Evolutionary conservation across 2,329 filamentous ascomycete species (phyloP).

Genomic region (Talaromyces amestolkiae): DNA sequence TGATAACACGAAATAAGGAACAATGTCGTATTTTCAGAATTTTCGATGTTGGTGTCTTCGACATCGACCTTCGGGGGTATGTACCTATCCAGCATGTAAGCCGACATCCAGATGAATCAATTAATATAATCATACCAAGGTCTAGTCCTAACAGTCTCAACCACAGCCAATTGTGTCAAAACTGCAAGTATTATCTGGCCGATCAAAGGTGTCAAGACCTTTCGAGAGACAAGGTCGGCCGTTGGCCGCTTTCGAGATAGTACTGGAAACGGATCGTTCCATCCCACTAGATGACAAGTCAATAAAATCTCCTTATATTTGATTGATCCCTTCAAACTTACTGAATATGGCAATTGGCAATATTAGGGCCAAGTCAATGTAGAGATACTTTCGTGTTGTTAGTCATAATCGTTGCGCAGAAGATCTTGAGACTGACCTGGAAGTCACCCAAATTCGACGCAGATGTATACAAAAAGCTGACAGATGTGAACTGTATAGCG

Average conservation of each 20-base stretch:
- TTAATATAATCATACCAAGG: slow-evolving; percentile 59
- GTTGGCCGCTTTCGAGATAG: slow-evolving; percentile 85
- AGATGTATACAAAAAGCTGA: slow-evolving; percentile 92
- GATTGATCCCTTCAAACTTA: slow-evolving; percentile 39
- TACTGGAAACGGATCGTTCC: slow-evolving; percentile 78
- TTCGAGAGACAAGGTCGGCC: slow-evolving; percentile 85
- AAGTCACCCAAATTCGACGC: slow-evolving; percentile 96
- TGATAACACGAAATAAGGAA: slow-evolving; percentile 92
- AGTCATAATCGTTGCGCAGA: slow-evolving; percentile 6
- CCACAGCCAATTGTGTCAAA: slow-evolving; percentile 70
- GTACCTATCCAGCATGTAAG: slow-evolving; percentile 54
- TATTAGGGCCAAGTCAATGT: slow-evolving; percentile 89
- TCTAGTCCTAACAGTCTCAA: slow-evolving; percentile 71
- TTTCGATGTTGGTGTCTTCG: slow-evolving; percentile 79
- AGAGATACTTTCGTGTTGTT: slow-evolving; percentile 64
- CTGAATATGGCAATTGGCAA: slow-evolving; percentile 95
- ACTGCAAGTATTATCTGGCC: slow-evolving; percentile 85
- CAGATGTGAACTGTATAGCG: slow-evolving; percentile 97
- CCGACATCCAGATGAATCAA: slow-evolving; percentile 19
- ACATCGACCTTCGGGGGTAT: slow-evolving; percentile 73
- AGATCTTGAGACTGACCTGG: slow-evolving; percentile 54
- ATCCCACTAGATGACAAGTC: slow-evolving; percentile 65
- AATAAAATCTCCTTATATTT: not conserved
- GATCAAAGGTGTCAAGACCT: slow-evolving; percentile 83
- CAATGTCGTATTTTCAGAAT: slow-evolving; percentile 88